Evolutionary conservation across 768 basidiomycete genomes (phyloP), one percentile per base, ranked within the genome.

Genomic region (Calocybe indica): DNA sequence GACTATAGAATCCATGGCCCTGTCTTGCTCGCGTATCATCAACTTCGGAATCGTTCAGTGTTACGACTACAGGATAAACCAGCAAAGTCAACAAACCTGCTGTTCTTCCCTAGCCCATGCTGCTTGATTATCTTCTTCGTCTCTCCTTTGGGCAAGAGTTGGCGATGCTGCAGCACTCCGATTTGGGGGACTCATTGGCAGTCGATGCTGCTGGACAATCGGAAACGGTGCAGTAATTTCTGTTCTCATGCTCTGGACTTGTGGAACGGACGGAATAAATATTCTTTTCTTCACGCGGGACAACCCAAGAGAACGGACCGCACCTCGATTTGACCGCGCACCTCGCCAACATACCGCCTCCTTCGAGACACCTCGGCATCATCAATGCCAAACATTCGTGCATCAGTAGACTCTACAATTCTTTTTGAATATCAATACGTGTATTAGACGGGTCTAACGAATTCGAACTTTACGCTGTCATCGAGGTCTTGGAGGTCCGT

Each of bases 401-500:
- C 85, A 33, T 89, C 92, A 0, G 83, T 86, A 8, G 81, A 78
- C 60, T 95, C 94, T 1, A 96, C 89, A 37, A 92, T 88, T 62
- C 90, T 92, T 36, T 43, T 48, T 47, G 36, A 49, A 51, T 14
- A 48, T 36, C 5, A 43, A 50, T 42, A 14, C 51, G 15, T 33
- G 2, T 31, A 13, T 34, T 31, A 15, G 32, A 38, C 30, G 15
- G 15, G 46, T 11, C 43, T 22, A 15, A 7, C 10, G 32, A 15
- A 61, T 22, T n/a, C 78, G 53, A 63, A 90, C 89, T 80, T 84
- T 38, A 98, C 93, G 58, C 90, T 92, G 59, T 92, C 91, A 43
- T 96, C 93, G n/a, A 98, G 68, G 61, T 92, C 92, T 51, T 92
- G 90, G 15, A 95, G 62, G 67, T 97, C 94, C 0, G 86, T 85